These are phyloP conservation scores for Cladosporium halotolerans DNA, from an alignment of 2,329 filamentous ascomycete species.

Conservation along the genomic window DNA sequence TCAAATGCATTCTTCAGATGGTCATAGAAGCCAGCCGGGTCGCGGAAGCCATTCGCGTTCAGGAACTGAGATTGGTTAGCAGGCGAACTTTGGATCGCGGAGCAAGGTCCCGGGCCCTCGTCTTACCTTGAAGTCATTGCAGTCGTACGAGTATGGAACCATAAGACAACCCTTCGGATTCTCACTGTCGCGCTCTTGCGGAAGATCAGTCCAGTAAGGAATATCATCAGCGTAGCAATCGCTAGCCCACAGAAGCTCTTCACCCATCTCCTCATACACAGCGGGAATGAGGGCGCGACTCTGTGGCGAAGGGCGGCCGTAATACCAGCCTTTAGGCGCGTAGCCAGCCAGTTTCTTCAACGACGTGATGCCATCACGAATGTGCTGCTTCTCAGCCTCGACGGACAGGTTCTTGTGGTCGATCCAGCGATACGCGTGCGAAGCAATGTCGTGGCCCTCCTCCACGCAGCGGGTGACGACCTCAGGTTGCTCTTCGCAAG, in stretches of 20 bases:
- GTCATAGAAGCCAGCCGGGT: conserved; percentile 39
- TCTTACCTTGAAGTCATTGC: conserved; percentile 45
- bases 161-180: conserved; percentile 47
- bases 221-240: conserved; percentile 52
- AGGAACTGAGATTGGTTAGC: conserved; percentile 23
- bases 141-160: conserved; percentile 51
- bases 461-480: conserved; percentile 44
- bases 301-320: conserved; percentile 42
- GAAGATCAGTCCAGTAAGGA: conserved; percentile 50
- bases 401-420: conserved; percentile 43
- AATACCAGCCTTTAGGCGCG: conserved; percentile 47
- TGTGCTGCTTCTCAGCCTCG: conserved; percentile 45
- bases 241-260: conserved; percentile 44
- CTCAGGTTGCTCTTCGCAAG: conserved; percentile 43
- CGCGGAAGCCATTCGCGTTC: conserved; percentile 39
- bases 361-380: conserved; percentile 38
- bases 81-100: too few relatives aligned
- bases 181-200: conserved; percentile 37
- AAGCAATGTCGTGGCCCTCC: conserved; percentile 46
- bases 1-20: conserved; percentile 50
- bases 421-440: conserved; percentile 48
- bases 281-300: conserved; percentile 43
- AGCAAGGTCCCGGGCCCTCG: background rate
- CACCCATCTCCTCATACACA: conserved; percentile 49
- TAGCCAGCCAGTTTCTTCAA: conserved; percentile 40